Evolutionary conservation across 148 eudicot species (phyloP), one percentile per base, ranked within the genome.

Genomic region (Chenopodium album): DNA sequence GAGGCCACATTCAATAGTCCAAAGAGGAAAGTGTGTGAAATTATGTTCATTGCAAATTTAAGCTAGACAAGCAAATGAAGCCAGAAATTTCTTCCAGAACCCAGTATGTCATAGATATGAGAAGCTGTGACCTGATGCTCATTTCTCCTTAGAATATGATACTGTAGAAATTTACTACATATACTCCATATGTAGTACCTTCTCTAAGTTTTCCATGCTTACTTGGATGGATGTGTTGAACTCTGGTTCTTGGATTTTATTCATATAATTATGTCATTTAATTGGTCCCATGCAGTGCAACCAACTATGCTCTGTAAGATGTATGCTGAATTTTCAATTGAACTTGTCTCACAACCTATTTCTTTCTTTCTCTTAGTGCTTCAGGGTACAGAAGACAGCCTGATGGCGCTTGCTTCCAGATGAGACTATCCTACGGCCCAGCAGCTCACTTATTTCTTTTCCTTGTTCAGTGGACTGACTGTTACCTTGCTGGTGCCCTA

Each of bases 381-480:
- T 93, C 96, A 73, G 93, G 85, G 71, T 89, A 89, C 83, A 88
- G 89, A 19, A 84, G 90, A 78, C 96, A 89, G 48, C 88, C 85
- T 76, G 96, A 91, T 82, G 96, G 91, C 60, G 94, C 91, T 29
- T 92, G 91, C 90, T 88, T 93, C 70, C 98, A 95, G 80, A 91
- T 95, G 98, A 91, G 97, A 78, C 82, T 95, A 69, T 92, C 97
- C 20, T 95, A 89, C 86, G 88, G 96, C 78, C 91, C 96, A 7
- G 88, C 91, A 76, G 94, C 98, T 48, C 92, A 86, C 12, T 71
- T 92, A 20, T 86, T 95, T 76, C 93, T 93, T 52, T 93, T 90
- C 87, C 90, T 95, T 77, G 93, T 93, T 76, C 98, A 92, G 63
- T 95, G 98, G 98, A 83, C 91, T 20, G 96, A 93, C 82, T 93